Percentiles rank a stretch among this genome's conserved stretches.
These are phyloP conservation scores for Beauveria australis DNA, from an alignment of 2,329 filamentous ascomycete genomes.

Conservation along the genomic window DNA sequence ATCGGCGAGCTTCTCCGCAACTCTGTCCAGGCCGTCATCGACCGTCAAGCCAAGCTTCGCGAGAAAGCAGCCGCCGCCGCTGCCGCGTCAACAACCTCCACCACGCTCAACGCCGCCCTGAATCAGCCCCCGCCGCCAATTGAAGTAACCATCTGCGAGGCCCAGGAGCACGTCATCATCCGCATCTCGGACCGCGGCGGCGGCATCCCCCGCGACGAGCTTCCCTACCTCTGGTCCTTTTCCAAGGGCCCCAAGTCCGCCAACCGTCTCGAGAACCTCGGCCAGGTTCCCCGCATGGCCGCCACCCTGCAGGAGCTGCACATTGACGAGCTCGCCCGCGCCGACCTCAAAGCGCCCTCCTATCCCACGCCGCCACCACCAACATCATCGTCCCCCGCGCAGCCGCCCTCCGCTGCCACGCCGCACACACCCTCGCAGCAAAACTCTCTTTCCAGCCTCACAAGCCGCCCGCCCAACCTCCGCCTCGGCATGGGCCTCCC, in stretches of 20 bases:
- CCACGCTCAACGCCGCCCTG: slow-evolving; percentile 8
- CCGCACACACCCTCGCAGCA: slow-evolving; percentile 16
- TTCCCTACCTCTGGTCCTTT: slow-evolving; percentile 94
- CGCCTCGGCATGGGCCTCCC: slow-evolving; percentile 88
- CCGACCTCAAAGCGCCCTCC: slow-evolving; percentile 33
- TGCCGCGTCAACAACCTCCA: slow-evolving; percentile 50
- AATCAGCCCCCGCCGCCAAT: slow-evolving; percentile 61
- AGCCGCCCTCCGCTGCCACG: neutral
- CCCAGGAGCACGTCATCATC: slow-evolving; percentile 90
- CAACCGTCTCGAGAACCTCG: slow-evolving; percentile 74
- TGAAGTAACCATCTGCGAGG: slow-evolving; percentile 90
- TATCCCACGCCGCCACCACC: slow-evolving; percentile 16
- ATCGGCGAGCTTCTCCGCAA: slow-evolving; percentile 91
- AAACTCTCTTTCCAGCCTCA: slow-evolving; percentile 71
- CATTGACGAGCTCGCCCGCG: slow-evolving; percentile 30
- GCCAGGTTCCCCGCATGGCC: slow-evolving; percentile 80
- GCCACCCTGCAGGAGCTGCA: slow-evolving; percentile 86
- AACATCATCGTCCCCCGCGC: neutral
- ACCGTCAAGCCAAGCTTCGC: slow-evolving; percentile 48
- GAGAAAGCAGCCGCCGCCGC: slow-evolving; percentile 12
- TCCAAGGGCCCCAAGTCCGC: slow-evolving; percentile 80
- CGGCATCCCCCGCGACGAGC: slow-evolving; percentile 74
- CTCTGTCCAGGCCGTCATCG: slow-evolving; percentile 85
- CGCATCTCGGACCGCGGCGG: slow-evolving; percentile 93
- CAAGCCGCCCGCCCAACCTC: slow-evolving; percentile 75